phyloP scores from a whole-genome alignment of 2,329 filamentous ascomycete species.

The Exophiala spinifera region DNA sequence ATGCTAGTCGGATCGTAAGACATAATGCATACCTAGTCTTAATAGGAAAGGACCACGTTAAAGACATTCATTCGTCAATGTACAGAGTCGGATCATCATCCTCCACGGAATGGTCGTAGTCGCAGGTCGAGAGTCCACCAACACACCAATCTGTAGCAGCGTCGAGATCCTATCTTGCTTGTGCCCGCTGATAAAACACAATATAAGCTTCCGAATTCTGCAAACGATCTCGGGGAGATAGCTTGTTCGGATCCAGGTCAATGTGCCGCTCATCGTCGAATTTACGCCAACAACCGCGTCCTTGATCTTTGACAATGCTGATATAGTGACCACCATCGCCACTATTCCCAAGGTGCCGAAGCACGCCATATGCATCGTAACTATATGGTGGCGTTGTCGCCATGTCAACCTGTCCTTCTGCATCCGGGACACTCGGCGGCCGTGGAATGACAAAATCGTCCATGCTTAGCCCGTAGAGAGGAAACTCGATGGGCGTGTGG shows the following conservation, averaged over 20 bases:
- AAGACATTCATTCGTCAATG: too few relatives aligned
- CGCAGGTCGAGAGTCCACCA: too few relatives aligned
- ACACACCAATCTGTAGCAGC: too few relatives aligned
- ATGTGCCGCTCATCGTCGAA: slow-evolving; percentile 58
- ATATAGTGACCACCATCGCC: slow-evolving; percentile 78
- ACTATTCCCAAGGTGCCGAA: slow-evolving; percentile 68
- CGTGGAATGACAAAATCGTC: slow-evolving; percentile 57
- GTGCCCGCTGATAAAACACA: slow-evolving; percentile 59
- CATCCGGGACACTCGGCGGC: slow-evolving; percentile 34
- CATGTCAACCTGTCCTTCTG: slow-evolving; percentile 32
- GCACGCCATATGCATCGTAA: slow-evolving; percentile 84
- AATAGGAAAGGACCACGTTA: too few relatives aligned
- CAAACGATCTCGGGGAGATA: slow-evolving; percentile 49
- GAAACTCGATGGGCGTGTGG: slow-evolving; percentile 70
- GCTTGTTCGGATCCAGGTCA: slow-evolving; percentile 56
- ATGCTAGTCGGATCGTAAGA: too few relatives aligned
- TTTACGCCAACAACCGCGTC: slow-evolving; percentile 56
- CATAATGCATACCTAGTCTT: too few relatives aligned
- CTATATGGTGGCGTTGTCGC: slow-evolving; percentile 55
- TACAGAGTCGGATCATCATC: too few relatives aligned
- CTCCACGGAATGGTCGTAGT: too few relatives aligned
- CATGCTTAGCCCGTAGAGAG: slow-evolving; percentile 66
- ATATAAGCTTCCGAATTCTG: slow-evolving; percentile 65
- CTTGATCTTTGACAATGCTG: slow-evolving; percentile 62
- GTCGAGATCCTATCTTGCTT: slow-evolving; percentile 29